Conservation (phyloP, 1,284 basidiomycete species). For the Austroboletus niveus region DNA sequence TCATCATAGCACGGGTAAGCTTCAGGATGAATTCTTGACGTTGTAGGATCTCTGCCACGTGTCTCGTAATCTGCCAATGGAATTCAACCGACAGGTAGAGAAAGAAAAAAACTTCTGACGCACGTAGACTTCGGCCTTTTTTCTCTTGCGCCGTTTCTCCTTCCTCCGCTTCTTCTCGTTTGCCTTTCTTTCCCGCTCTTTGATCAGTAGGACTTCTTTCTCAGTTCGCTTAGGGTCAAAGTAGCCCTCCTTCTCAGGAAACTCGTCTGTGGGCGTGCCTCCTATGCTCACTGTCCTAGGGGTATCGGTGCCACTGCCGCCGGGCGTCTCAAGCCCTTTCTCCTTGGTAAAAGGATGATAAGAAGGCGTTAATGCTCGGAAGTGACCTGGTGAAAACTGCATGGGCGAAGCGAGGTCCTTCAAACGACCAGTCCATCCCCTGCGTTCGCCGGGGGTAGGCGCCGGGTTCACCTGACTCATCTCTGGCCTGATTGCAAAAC, state of each 20-base stretch:
- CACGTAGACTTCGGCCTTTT: slow-evolving; percentile 78
- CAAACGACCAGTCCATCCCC: slow-evolving; percentile 25
- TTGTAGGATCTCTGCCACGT: slow-evolving; percentile 84
- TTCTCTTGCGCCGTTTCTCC: slow-evolving; percentile 62
- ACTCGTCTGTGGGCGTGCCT: slow-evolving; percentile 22
- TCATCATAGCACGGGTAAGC: slow-evolving; percentile 90
- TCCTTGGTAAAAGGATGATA: slow-evolving; percentile 12
- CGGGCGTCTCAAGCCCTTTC: slow-evolving; percentile 3
- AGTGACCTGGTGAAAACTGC: slow-evolving; percentile 13
- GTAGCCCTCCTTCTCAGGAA: slow-evolving; percentile 24
- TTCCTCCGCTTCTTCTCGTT: slow-evolving; percentile 38
- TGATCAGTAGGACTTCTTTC: slow-evolving; percentile 13
- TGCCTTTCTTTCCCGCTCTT: slow-evolving; percentile 25
- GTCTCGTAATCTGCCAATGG: slow-evolving; percentile 72
- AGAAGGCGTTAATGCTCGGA: slow-evolving; percentile 10
- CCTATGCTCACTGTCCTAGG: slow-evolving; percentile 18
- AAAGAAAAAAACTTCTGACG: slow-evolving; percentile 28
- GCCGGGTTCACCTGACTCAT: background rate
- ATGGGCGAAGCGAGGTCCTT: slow-evolving; percentile 23
- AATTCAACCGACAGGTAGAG: background rate
- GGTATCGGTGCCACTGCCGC: slow-evolving; percentile 18
- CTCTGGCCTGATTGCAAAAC: background rate
- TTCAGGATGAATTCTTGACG: slow-evolving; percentile 91
- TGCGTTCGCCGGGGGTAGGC: slow-evolving; percentile 13
- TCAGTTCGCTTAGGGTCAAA: slow-evolving; percentile 25